phyloP scores from a whole-genome alignment of 2,329 filamentous ascomycete species.

The Ceratocystis papillata region DNA sequence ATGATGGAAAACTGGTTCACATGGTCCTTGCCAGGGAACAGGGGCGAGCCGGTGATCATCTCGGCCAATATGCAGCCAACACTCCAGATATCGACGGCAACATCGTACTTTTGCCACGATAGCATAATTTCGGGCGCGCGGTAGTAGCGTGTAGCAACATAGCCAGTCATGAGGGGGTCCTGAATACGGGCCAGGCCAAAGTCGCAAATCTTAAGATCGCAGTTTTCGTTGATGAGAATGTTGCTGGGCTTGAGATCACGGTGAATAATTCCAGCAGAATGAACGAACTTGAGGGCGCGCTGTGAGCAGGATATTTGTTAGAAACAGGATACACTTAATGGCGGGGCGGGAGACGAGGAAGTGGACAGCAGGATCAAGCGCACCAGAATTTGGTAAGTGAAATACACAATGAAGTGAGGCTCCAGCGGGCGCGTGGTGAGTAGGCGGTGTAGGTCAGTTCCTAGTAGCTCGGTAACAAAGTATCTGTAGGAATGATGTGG shows the following conservation, averaged over 20 bases:
- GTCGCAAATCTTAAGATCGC: constrained; percentile 98
- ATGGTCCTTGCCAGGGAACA: constrained; percentile 98
- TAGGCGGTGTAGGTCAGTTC: constrained; percentile 89
- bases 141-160: constrained; percentile 98
- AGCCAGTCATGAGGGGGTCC: constrained; percentile 98
- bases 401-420: constrained; percentile 99
- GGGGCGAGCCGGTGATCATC: constrained; percentile 95
- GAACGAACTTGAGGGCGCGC: constrained; percentile 97
- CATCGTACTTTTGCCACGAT: constrained; percentile 99
- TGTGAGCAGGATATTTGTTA: constrained; percentile 32
- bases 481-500: constrained; percentile 47
- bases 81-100: constrained; percentile 99
- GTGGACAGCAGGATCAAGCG: constrained; percentile 29
- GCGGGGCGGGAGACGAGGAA: neutral
- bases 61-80: constrained; percentile 98
- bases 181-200: constrained; percentile 96
- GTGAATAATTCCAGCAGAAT: constrained; percentile 95
- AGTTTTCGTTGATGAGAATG: constrained; percentile 99
- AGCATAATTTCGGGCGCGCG: constrained; percentile 99
- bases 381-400: constrained; percentile 97
- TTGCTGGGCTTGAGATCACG: constrained; percentile 97
- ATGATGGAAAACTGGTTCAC: constrained; percentile 99
- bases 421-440: constrained; percentile 91
- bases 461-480: constrained; percentile 94
- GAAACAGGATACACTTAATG: neutral